Evolutionary conservation across 148 eudicot species (phyloP), one percentile per base, ranked within the genome.

Genomic region (Fagopyrum homotropicum): DNA sequence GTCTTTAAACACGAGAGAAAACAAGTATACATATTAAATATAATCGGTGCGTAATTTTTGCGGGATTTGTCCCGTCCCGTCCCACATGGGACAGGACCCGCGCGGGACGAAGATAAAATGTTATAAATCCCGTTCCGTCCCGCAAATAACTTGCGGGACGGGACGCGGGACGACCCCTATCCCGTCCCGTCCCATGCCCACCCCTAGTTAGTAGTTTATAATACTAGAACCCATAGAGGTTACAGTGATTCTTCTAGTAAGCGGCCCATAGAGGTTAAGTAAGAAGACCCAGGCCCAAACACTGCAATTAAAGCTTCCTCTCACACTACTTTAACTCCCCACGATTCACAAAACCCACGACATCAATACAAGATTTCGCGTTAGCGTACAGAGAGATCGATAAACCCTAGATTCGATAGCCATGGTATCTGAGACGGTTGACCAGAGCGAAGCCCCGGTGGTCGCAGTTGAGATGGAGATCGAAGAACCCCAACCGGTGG

Each of bases 381-480:
- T 64, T 35, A 64, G 0, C 70, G 40, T 35, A 66, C 9, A 66
- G 6, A 43, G 47, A 66, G 8, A 45, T 66, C 47, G 45, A 5
- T 66, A 66, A 66, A 66, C 71, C 71, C 71, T 66, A 66, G 70
- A 72, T 46, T 72, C 40, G 40, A 35, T 46, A 75, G 44, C 30
- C 73, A 85, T 85, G 92, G 87, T 86, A 76, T 80, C 85, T 19
- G 79, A 73, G 46, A 46, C 72, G 46, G 40, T 77, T 73, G 75
- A 74, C 0, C 81, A 70, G 49, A 52, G 78, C 46, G 77, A 77
- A 77, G 45, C 81, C 48, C 69, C 71, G n/a, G 16, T 76, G 1
- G 7, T 84, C 10, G 45, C 84, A 0, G 84, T 56, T 22, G 86
- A 82, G 44, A 87, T 90, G 97, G 93, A 83, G 6, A 26, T 87